A percentile compares a stretch with the other conserved stretches of the same genome.
These are phyloP conservation scores for Colletotrichum horii DNA, from an alignment of 2,329 filamentous ascomycete species.

Conservation along the genomic window DNA sequence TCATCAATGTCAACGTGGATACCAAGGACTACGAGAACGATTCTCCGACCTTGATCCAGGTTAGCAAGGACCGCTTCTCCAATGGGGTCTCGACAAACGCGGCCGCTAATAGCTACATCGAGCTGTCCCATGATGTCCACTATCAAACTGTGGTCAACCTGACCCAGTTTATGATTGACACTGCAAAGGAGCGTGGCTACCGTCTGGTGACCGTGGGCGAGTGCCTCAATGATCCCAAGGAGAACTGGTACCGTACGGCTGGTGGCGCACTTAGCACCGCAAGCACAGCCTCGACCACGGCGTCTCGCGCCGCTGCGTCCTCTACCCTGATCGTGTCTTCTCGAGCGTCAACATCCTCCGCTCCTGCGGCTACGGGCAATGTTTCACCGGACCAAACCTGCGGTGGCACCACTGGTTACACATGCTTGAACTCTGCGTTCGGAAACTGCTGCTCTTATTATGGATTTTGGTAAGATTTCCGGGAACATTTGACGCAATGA, in stretches of 20 bases:
- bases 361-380: constrained; percentile 11
- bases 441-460: constrained; percentile 46
- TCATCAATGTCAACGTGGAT: constrained; percentile 62
- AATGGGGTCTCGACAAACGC: constrained; percentile 34
- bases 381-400: constrained; percentile 41
- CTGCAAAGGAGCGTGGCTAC: constrained; percentile 46
- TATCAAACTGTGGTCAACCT: constrained; percentile 36
- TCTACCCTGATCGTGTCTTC: not conserved
- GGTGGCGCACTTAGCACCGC: constrained; percentile 19
- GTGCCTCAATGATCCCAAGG: constrained; percentile 57
- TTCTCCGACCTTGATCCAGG: constrained; percentile 46
- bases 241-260: constrained; percentile 55
- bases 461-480: constrained; percentile 41
- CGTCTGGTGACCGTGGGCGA: constrained; percentile 60
- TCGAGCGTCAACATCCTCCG: not conserved
- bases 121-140: constrained; percentile 49
- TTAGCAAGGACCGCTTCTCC: constrained; percentile 47
- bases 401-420: constrained; percentile 37
- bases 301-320: not conserved
- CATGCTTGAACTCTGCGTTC: constrained; percentile 38
- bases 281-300: not conserved
- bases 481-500: not conserved
- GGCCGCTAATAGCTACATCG: constrained; percentile 42
- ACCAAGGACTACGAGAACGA: constrained; percentile 67
- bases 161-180: constrained; percentile 45